Evolutionary conservation across 768 basidiomycete genomes (phyloP).

Genomic region (Tephrocybe sp.): DNA sequence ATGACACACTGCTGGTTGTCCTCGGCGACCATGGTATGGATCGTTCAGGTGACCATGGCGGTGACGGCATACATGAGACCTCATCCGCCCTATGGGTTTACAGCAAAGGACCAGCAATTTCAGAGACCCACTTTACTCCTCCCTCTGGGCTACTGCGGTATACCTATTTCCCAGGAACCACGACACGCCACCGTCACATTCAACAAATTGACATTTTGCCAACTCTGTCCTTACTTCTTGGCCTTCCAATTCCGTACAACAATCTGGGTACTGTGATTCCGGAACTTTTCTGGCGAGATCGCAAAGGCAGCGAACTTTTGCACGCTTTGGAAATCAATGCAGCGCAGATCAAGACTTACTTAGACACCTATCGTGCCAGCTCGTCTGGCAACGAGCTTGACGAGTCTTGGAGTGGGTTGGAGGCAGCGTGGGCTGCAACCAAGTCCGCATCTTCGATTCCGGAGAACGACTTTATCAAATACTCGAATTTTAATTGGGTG

Average conservation of each 20-base stretch:
- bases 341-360: conserved; percentile 72
- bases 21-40: conserved; percentile 99
- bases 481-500: conserved; percentile 52
- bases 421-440: conserved; percentile 40
- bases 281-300: conserved; percentile 74
- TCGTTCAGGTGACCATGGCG: conserved; percentile 89
- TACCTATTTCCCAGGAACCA: conserved; percentile 58
- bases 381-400: conserved; percentile 73
- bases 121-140: conserved; percentile 28
- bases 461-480: conserved; percentile 34
- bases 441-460: conserved; percentile 15
- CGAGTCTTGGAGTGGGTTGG: conserved; percentile 53
- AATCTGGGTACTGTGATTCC: conserved; percentile 92
- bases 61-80: conserved; percentile 83
- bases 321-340: conserved; percentile 70
- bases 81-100: conserved; percentile 90
- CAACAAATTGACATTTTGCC: conserved; percentile 96
- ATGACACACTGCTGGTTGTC: conserved; percentile 89
- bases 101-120: conserved; percentile 65
- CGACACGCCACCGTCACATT: conserved; percentile 55
- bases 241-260: conserved; percentile 93
- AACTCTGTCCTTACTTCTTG: conserved; percentile 83
- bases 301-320: conserved; percentile 36
- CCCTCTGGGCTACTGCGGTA: conserved; percentile 53
- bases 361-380: conserved; percentile 72